These are phyloP conservation scores for Diaporthe caulivora DNA, from an alignment of 2,329 filamentous ascomycete genomes.

Conservation along the genomic window DNA sequence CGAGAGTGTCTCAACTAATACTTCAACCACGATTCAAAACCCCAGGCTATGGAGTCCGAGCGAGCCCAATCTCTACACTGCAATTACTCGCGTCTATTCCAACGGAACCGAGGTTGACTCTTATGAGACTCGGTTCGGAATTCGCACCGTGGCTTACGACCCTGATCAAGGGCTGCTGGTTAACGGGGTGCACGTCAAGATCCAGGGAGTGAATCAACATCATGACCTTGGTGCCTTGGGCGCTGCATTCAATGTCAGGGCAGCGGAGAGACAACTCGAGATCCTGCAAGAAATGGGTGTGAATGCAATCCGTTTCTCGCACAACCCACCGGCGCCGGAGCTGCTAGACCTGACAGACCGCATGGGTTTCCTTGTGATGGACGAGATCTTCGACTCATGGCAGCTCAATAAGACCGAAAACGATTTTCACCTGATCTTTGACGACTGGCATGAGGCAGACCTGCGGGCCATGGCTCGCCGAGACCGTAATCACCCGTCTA, in stretches of 20 bases:
- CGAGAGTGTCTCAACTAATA: conserved; percentile 49
- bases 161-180: conserved; percentile 56
- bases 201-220: conserved; percentile 64
- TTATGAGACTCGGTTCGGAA: conserved; percentile 64
- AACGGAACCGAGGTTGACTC: conserved; percentile 51
- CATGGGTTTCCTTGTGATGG: conserved; percentile 63
- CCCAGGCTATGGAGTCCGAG: conserved; percentile 65
- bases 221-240: conserved; percentile 65
- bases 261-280: conserved; percentile 61
- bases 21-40: conserved; percentile 50
- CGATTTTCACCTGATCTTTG: conserved; percentile 65
- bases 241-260: conserved; percentile 62
- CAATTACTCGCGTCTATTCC: conserved; percentile 54
- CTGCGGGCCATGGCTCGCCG: conserved; percentile 64
- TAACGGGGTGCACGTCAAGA: conserved; percentile 58
- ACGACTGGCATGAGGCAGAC: conserved; percentile 66
- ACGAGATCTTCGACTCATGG: conserved; percentile 69
- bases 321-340: conserved; percentile 66
- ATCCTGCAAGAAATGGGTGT: conserved; percentile 62
- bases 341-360: conserved; percentile 62
- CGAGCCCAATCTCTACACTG: conserved; percentile 61
- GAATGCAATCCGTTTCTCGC: conserved; percentile 64
- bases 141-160: conserved; percentile 58
- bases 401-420: conserved; percentile 57
- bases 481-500: conserved; percentile 67